Percentiles rank a stretch among this genome's conserved stretches.
These are phyloP conservation scores for Daldinia vernicosa DNA, from an alignment of 495 filamentous ascomycete genomes.

Conservation along the genomic window DNA sequence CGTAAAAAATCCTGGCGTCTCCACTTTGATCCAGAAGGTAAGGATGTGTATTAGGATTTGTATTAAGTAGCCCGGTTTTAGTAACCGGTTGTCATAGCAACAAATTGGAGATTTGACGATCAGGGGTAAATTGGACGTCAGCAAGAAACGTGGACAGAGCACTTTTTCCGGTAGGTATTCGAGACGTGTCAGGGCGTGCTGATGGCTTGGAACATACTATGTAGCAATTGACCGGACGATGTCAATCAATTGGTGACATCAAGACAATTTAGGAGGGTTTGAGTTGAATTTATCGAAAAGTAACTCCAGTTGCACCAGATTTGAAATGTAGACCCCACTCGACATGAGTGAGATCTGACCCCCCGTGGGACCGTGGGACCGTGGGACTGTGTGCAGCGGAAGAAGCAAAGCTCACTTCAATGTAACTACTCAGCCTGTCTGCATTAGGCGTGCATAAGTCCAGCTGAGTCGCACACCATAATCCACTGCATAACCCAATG, in stretches of 20 bases:
- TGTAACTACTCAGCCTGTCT: conserved; percentile 37
- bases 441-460: conserved; percentile 44
- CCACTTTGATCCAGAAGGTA: conserved; percentile 34
- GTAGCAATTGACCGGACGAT: conserved; percentile 10
- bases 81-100: conserved; percentile 47
- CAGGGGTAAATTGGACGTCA: conserved; percentile 42
- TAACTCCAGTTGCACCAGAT: conserved; percentile 10
- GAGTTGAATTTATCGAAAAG: conserved; percentile 30
- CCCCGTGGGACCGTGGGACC: conserved; percentile 7
- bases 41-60: conserved; percentile 25
- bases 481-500: conserved; percentile 41
- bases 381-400: conserved; percentile 10
- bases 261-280: conserved; percentile 14
- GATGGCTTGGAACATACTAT: conserved; percentile 13
- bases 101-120: conserved; percentile 34
- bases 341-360: conserved; percentile 15
- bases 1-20: conserved; percentile 34
- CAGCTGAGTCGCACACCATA: conserved; percentile 29
- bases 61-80: conserved; percentile 23
- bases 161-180: conserved; percentile 5
- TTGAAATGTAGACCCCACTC: conserved; percentile 13
- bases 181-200: conserved; percentile 15
- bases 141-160: conserved; percentile 13
- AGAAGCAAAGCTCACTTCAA: conserved; percentile 33
- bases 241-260: conserved; percentile 29